Evolutionary conservation across 1,284 basidiomycete species (phyloP), one percentile per base, ranked within the genome.

Genomic region (Flammula alnicola): DNA sequence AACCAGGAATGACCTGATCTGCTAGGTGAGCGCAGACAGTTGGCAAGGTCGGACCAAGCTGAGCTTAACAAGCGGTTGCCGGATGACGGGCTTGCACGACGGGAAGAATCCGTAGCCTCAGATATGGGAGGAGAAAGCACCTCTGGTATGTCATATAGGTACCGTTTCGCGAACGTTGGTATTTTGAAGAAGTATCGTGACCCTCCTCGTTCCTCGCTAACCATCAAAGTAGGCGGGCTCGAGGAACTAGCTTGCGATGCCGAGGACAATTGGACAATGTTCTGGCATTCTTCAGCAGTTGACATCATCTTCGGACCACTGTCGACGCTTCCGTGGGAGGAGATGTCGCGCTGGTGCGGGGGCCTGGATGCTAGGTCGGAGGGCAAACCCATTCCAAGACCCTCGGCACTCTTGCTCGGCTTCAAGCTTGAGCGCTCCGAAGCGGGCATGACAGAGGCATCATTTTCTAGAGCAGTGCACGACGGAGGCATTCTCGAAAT

Each of bases 141-240:
- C 39, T 65, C 63, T 11, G 58, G 58, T 17, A 65, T 63, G 32
- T 52, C 56, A 30, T 61, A 63, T 26, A 63, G 47, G 14, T 33
- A 33, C 1, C 59, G 59, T 33, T 58, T 57, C 11, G 54, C 52
- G 40, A 57, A 61, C 14, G 31, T 49, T n/a, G 52, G 40, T 3
- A 57, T 48, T 47, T 53, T 56, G 39, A 59, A 55, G 22, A 62
- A 57, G 23, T 46, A 31, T 23, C 40, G 35, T 11, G 32, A 33
- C 19, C 23, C 36, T 33, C 23, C 20, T n/a, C 43, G 32, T 14
- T 44, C 43, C 14, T 44, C 31, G 2, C 31, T 35, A 16, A 44
- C 43, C 43, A 35, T 35, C 31, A 44, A 22, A 11, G 17, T 37
- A 9, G 39, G 37, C 17, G 47, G 41, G 17, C 42, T 36, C 8